phyloP scores from a whole-genome alignment of 768 basidiomycete genomes.

The Lentinus brumalis region DNA sequence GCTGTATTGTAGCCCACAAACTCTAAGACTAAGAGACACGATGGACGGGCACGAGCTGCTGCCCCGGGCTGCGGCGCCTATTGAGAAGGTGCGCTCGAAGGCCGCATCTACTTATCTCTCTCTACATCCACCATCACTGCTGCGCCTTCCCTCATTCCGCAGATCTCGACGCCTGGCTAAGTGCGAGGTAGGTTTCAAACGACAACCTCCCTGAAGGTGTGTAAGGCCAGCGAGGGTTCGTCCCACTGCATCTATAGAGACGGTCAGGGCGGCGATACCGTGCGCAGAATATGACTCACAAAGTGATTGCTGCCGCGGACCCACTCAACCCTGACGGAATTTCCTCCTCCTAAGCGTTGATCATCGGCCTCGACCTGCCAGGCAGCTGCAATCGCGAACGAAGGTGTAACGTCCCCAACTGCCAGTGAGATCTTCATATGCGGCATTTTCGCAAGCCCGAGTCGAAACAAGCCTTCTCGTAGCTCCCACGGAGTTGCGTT shows the following conservation, averaged over 20 bases:
- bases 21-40: too few relatives aligned
- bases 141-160: too few relatives aligned
- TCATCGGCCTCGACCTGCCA: conserved; percentile 28
- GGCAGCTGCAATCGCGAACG: background rate
- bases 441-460: background rate
- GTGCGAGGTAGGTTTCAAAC: too few relatives aligned
- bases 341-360: conserved; percentile 5
- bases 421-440: conserved; percentile 4
- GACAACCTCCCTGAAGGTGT: background rate
- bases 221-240: background rate
- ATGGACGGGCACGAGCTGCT: too few relatives aligned
- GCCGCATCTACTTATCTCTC: too few relatives aligned
- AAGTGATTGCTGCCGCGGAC: conserved; percentile 28
- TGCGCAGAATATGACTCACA: conserved; percentile 17
- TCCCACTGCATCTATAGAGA: conserved; percentile 1
- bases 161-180: too few relatives aligned
- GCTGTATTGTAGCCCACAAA: too few relatives aligned
- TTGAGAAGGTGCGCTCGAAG: too few relatives aligned
- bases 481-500: background rate
- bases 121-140: too few relatives aligned
- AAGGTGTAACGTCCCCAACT: background rate
- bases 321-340: conserved; percentile 18
- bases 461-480: conserved; percentile 15
- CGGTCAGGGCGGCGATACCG: background rate
- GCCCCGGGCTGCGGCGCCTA: too few relatives aligned